Evolutionary conservation across 1,284 basidiomycete species (phyloP).

Genomic region (Apiotrichum gracile): DNA sequence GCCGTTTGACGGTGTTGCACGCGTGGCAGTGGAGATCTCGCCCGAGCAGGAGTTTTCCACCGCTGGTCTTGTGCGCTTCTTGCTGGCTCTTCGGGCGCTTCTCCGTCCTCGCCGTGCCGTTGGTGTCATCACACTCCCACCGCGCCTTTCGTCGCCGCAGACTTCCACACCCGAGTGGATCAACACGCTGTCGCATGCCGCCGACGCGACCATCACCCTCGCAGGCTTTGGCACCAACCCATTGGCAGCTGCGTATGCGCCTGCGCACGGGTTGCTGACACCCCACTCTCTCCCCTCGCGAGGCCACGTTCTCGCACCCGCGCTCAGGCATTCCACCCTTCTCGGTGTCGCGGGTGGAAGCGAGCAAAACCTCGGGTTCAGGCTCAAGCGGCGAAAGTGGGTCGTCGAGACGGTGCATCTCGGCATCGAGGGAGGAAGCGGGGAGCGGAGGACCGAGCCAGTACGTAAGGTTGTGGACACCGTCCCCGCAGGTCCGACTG

Average conservation of each 20-base stretch:
- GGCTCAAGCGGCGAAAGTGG: conserved; percentile 77
- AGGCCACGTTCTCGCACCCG: conserved; percentile 63
- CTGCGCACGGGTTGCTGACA: conserved; percentile 74
- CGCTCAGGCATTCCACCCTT: conserved; percentile 67
- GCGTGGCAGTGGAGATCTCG: conserved; percentile 69
- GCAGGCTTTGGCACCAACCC: conserved; percentile 61
- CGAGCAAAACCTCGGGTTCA: conserved; percentile 69
- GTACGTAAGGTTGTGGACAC: not conserved
- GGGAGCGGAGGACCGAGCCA: conserved; percentile 65
- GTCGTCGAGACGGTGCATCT: conserved; percentile 89
- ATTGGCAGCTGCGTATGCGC: conserved; percentile 60
- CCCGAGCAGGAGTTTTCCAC: conserved; percentile 41
- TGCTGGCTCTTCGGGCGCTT: conserved; percentile 60
- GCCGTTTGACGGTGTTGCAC: conserved; percentile 29
- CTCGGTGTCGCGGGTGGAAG: conserved; percentile 56
- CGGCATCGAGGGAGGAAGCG: conserved; percentile 84
- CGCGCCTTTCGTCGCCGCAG: conserved; percentile 26
- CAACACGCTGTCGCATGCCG: conserved; percentile 69
- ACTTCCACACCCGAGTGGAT: conserved; percentile 54
- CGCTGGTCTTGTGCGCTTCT: conserved; percentile 64
- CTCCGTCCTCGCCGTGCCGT: conserved; percentile 56
- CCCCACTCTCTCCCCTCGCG: conserved; percentile 67
- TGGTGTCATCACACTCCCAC: conserved; percentile 62
- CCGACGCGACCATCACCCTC: conserved; percentile 68
- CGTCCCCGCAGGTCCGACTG: not conserved